Evolutionary conservation across 257 asterid species (phyloP), one percentile per base, ranked within the genome.

Genomic region (Gentiana macrophylla): DNA sequence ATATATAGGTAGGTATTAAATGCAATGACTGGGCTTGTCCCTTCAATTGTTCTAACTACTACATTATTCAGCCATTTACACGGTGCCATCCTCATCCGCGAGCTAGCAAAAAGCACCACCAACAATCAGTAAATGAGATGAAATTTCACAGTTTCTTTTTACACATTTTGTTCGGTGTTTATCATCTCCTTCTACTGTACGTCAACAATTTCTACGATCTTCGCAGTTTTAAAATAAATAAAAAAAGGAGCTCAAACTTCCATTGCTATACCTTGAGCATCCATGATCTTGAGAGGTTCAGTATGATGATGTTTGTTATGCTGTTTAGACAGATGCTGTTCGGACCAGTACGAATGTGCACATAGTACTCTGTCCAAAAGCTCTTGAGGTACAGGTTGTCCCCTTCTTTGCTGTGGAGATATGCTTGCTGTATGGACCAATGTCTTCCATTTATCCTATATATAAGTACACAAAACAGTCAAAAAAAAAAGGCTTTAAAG

Each of bases 371-470:
- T 80, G 71, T 82, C 86, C 62, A 88, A 52, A 66, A 88, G 84
- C 61, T 88, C 95, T 59, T 88, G 97, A 6, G 97, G 97, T 66
- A 88, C 95, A 2, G 95, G 84, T 74, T 88, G 91, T 35, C 97
- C 97, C 44, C 97, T 67, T 61, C 97, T 76, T 63, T 88, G 97
- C 61, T 85, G 97, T 37, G 95, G 97, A 66, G 95, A 69, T 49
- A 88, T 88, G 86, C 91, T 84, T 46, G 91, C 97, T 8, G 97
- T 88, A 56, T 85, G 97, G 35, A 88, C 97, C 64, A 88, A 70
- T 13, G 97, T 88, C 72, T 88, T 88, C 97, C 97, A 88, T 70
- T 88, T 88, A 70, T 88, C 97, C 97, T 88, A 80, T 11, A 65
- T 88, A 80, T 11, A 65, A 41, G 45, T 11, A 45, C 4, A 44